phyloP scores from a whole-genome alignment of 306 rosid species.

The Malus sylvestris region DNA sequence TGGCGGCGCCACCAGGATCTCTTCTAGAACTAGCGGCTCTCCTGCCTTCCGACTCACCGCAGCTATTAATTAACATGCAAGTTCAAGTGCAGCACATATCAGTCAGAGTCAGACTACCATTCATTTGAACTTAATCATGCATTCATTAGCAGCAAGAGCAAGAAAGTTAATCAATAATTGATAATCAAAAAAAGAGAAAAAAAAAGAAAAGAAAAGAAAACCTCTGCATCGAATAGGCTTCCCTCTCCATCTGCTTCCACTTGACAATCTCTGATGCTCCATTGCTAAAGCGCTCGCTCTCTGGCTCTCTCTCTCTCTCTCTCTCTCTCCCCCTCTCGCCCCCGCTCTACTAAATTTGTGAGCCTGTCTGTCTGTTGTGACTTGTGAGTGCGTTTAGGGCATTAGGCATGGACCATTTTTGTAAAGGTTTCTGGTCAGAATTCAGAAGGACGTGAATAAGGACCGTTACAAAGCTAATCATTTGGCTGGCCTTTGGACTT shows the following conservation, averaged over 20 bases:
- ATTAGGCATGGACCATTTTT: too few relatives aligned
- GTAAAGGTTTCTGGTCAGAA: too few relatives aligned
- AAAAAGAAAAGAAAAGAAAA: not conserved
- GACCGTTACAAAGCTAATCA: too few relatives aligned
- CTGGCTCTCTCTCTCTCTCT: not conserved
- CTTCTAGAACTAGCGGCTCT: constrained; percentile 58
- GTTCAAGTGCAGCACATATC: not conserved
- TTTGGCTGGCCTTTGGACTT: too few relatives aligned
- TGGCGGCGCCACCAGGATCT: constrained; percentile 72
- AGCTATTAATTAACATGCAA: constrained; percentile 28
- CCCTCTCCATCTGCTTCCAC: constrained; percentile 38
- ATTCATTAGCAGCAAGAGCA: not conserved
- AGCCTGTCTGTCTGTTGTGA: too few relatives aligned
- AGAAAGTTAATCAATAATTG: not conserved
- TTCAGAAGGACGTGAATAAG: too few relatives aligned
- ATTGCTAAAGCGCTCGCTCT: not conserved
- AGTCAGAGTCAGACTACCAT: too few relatives aligned
- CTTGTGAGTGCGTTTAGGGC: too few relatives aligned
- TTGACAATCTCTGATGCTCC: constrained; percentile 24
- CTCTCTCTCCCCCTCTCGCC: not conserved
- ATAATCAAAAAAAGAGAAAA: not conserved
- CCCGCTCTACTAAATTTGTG: too few relatives aligned
- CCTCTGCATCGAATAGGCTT: constrained; percentile 69
- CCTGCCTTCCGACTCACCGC: constrained; percentile 61
- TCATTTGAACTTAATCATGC: too few relatives aligned